These are phyloP conservation scores for Nigrospora sphaerica DNA, from an alignment of 2,329 filamentous ascomycete species.

Conservation along the genomic window DNA sequence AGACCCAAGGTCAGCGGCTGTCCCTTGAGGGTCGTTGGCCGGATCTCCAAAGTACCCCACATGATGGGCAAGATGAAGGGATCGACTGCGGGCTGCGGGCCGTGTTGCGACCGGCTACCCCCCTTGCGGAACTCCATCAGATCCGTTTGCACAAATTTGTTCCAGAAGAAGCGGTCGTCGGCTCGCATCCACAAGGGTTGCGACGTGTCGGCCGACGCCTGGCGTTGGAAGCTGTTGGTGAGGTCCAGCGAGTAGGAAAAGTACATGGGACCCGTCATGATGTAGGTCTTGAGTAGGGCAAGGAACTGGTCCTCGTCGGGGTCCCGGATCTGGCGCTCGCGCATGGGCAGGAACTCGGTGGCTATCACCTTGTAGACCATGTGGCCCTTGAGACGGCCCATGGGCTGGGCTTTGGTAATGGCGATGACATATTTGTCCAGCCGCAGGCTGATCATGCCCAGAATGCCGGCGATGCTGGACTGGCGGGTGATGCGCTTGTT, in stretches of 20 bases:
- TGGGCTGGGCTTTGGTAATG: slow-evolving; percentile 87
- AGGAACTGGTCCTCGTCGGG: slow-evolving; percentile 92
- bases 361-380: slow-evolving; percentile 90
- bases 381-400: slow-evolving; percentile 88
- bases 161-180: slow-evolving; percentile 99
- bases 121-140: slow-evolving; percentile 77
- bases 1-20: slow-evolving; percentile 78
- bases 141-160: slow-evolving; percentile 84
- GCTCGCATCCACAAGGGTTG: slow-evolving; percentile 83
- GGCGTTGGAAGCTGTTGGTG: slow-evolving; percentile 94
- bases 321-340: slow-evolving; percentile 86
- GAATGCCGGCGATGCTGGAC: slow-evolving; percentile 88
- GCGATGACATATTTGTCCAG: slow-evolving; percentile 96
- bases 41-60: slow-evolving; percentile 92
- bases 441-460: slow-evolving; percentile 88
- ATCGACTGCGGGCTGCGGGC: slow-evolving; percentile 70
- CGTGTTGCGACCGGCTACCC: slow-evolving; percentile 55
- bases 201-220: slow-evolving; percentile 66
- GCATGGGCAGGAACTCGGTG: slow-evolving; percentile 89
- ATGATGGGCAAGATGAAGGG: slow-evolving; percentile 93
- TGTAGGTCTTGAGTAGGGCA: slow-evolving; percentile 68
- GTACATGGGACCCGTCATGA: slow-evolving; percentile 86
- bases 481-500: slow-evolving; percentile 67
- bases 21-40: slow-evolving; percentile 76
- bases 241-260: slow-evolving; percentile 97